Evolutionary conservation across 73 alveolate genomes (phyloP).

Genomic region (Halteria grandinella): DNA sequence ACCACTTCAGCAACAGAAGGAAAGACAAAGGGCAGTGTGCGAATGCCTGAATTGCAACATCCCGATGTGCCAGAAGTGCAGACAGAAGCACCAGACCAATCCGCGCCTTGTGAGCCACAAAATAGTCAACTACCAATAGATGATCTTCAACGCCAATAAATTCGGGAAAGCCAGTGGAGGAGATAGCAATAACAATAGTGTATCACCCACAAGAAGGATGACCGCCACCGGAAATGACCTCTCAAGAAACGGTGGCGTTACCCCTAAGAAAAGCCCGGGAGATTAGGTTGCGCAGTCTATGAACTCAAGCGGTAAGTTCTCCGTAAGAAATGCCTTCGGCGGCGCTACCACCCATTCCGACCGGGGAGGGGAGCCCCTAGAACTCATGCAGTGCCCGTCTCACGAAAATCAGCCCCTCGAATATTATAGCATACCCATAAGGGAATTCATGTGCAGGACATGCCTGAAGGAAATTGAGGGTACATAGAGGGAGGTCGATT

Average conservation of each 20-base stretch:
- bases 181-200: neutral
- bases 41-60: conserved; percentile 76
- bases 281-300: too few species aligned
- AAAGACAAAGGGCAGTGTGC: conserved; percentile 58
- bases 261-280: too few species aligned
- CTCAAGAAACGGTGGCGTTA: too few species aligned
- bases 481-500: conserved; percentile 21
- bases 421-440: conserved; percentile 10
- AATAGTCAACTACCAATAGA: conserved; percentile 60
- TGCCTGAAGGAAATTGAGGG: conserved; percentile 32
- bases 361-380: neutral
- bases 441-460: conserved; percentile 27
- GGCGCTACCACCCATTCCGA: neutral
- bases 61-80: conserved; percentile 67
- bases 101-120: conserved; percentile 72
- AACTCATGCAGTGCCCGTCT: conserved; percentile 28
- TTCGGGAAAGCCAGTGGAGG: neutral
- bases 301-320: conserved; percentile 20
- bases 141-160: conserved; percentile 34
- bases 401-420: conserved; percentile 16
- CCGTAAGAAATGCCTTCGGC: neutral
- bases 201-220: conserved; percentile 1
- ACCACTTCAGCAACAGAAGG: too few species aligned
- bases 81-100: conserved; percentile 63
- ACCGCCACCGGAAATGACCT: too few species aligned